Percentiles rank a stretch among this genome's conserved stretches.
These are phyloP conservation scores for Cladophialophora yegresii DNA, from an alignment of 2,329 filamentous ascomycete species.

Conservation along the genomic window DNA sequence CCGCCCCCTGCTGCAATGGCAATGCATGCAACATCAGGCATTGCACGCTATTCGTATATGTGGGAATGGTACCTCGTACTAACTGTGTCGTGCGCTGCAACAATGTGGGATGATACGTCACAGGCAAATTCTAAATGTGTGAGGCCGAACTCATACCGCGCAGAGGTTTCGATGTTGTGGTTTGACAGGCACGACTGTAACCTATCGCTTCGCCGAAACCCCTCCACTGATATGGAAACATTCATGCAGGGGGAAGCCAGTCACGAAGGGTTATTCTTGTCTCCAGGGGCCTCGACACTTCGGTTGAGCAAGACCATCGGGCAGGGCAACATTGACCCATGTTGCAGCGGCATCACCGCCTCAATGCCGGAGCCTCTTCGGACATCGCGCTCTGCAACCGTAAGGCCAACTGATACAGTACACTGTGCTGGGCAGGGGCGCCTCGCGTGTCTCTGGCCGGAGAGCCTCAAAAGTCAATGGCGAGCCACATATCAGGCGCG, in stretches of 20 bases:
- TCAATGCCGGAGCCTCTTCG: background rate
- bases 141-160: background rate
- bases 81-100: background rate
- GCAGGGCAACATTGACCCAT: background rate
- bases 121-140: background rate
- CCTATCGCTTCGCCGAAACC: slow-evolving; percentile 15
- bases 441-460: too few relatives aligned
- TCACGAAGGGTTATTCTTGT: slow-evolving; percentile 8
- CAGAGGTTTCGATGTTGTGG: slow-evolving; percentile 1
- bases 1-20: background rate
- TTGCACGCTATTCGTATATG: background rate
- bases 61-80: background rate
- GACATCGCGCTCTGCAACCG: background rate
- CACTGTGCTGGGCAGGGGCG: background rate
- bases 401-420: background rate
- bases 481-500: background rate
- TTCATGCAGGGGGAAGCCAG: slow-evolving; percentile 4
- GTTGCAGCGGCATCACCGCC: background rate
- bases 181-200: slow-evolving; percentile 2
- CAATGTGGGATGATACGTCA: slow-evolving; percentile 14
- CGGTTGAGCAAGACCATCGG: slow-evolving; percentile 4
- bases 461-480: background rate
- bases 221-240: slow-evolving; percentile 9
- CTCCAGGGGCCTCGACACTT: background rate
- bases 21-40: slow-evolving; percentile 4